A percentile compares a stretch with the other conserved stretches of the same genome.
Conservation (phyloP, 345 rosid species). For the Acer saccharum region DNA sequence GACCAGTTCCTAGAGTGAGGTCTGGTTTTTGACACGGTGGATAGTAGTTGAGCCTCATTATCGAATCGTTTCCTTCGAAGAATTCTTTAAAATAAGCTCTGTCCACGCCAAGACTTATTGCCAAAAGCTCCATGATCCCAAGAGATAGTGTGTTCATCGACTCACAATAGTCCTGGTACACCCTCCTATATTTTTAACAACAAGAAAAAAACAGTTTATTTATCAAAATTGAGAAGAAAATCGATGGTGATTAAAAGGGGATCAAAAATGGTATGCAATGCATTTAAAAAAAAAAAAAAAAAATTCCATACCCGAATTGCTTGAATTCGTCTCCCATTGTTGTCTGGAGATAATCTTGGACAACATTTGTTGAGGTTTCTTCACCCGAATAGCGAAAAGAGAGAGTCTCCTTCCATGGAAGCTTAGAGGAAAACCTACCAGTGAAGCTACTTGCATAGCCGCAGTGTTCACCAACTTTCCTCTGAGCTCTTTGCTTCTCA, state of each 20-base stretch:
- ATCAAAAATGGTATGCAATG: neutral
- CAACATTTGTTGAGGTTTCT: conserved; percentile 37
- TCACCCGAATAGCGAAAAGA: conserved; percentile 69
- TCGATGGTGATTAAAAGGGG: neutral
- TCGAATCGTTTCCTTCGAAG: conserved; percentile 85
- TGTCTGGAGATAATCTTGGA: conserved; percentile 54
- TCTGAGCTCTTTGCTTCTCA: conserved; percentile 75
- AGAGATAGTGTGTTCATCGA: conserved; percentile 87
- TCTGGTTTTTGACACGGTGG: conserved; percentile 97
- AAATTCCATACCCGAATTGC: conserved; percentile 58
- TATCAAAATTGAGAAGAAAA: neutral
- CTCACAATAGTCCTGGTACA: conserved; percentile 79
- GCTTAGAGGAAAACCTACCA: conserved; percentile 82
- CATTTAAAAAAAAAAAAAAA: neutral
- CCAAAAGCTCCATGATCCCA: conserved; percentile 90
- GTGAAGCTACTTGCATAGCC: conserved; percentile 99
- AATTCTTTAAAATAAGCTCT: conserved; percentile 58
- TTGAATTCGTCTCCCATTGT: conserved; percentile 70
- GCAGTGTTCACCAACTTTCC: conserved; percentile 76
- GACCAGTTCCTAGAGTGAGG: conserved; percentile 93
- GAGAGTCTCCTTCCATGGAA: conserved; percentile 98
- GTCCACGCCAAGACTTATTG: conserved; percentile 70
- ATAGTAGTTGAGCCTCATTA: conserved; percentile 96
- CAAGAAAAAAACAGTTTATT: neutral
- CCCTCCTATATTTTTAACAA: conserved; percentile 41